Evolutionary conservation across 495 filamentous ascomycete genomes (phyloP).

Genomic region (Penicillium parvum): DNA sequence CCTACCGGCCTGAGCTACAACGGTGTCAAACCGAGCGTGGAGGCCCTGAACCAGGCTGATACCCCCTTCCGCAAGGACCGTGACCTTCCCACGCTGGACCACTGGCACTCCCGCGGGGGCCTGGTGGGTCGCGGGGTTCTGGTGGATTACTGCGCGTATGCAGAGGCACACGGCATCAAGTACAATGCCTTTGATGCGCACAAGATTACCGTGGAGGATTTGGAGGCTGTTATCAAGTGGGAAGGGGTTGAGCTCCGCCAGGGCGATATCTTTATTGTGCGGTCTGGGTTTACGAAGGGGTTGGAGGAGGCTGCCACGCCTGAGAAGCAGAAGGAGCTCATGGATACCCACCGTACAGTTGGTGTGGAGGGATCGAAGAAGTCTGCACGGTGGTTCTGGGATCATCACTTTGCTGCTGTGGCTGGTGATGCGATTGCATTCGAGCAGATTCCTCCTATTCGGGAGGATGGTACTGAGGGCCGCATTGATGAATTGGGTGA

Average conservation of each 20-base stretch:
- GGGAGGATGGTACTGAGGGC: neutral
- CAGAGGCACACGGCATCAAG: neutral
- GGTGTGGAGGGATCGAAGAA: conserved; percentile 2
- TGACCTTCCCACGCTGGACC: neutral
- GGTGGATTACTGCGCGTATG: conserved; percentile 1
- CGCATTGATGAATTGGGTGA: neutral
- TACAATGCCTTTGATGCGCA: conserved; percentile 1
- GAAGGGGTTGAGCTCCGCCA: conserved; percentile 1
- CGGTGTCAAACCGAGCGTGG: neutral
- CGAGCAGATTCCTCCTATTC: conserved; percentile 1
- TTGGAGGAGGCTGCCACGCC: neutral
- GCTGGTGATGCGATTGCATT: conserved; percentile 17
- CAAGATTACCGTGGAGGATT: conserved; percentile 1
- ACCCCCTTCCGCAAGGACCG: neutral
- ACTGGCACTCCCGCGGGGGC: conserved; percentile 12
- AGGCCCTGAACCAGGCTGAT: neutral
- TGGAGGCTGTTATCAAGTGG: conserved; percentile 3
- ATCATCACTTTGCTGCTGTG: conserved; percentile 9
- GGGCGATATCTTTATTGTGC: conserved; percentile 8
- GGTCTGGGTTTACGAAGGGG: conserved; percentile 2
- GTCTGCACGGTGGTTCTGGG: conserved; percentile 6
- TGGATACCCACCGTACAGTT: neutral
- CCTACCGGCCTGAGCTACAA: conserved; percentile 5
- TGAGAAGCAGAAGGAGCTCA: neutral
- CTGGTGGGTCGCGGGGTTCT: conserved; percentile 12